These are phyloP conservation scores for Mycothermus thermophilus DNA, from an alignment of 495 filamentous ascomycete species.

Conservation along the genomic window DNA sequence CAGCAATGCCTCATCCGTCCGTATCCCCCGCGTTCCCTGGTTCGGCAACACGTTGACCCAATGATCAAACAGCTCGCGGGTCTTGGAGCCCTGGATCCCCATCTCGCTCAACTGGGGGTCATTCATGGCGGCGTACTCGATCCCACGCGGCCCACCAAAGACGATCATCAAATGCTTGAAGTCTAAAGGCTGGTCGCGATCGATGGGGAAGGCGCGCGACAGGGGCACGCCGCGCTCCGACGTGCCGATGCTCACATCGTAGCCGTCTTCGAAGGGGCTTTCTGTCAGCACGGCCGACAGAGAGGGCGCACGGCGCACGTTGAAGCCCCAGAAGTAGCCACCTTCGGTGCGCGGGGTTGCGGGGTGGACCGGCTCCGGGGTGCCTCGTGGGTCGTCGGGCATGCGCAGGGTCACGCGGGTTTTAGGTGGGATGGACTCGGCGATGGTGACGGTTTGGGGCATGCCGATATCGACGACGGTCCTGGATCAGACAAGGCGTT, in stretches of 20 bases:
- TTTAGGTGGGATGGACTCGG: constrained; percentile 39
- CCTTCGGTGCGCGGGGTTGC: constrained; percentile 46
- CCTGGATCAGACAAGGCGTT: no score
- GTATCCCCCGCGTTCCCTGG: constrained; percentile 62
- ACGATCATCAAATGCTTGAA: constrained; percentile 58
- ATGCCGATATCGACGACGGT: constrained; percentile 50
- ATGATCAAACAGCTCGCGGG: constrained; percentile 55
- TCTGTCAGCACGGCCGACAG: constrained; percentile 55
- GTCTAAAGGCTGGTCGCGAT: constrained; percentile 23
- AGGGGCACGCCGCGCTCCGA: constrained; percentile 53
- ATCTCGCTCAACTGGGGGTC: constrained; percentile 45
- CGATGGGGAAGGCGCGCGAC: constrained; percentile 29
- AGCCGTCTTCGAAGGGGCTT: constrained; percentile 46
- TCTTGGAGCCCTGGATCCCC: constrained; percentile 39
- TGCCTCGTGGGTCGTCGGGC: constrained; percentile 22
- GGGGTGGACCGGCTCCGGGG: constrained; percentile 44
- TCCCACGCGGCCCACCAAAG: constrained; percentile 58
- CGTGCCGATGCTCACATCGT: constrained; percentile 58
- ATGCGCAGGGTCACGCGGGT: constrained; percentile 56
- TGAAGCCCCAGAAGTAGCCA: constrained; percentile 71
- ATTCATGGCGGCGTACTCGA: constrained; percentile 54
- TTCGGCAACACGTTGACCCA: constrained; percentile 64
- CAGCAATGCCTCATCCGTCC: constrained; percentile 68
- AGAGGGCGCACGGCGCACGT: constrained; percentile 40
- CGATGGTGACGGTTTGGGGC: constrained; percentile 37